Evolutionary conservation across 2,329 filamentous ascomycete species (phyloP).

Genomic region (Cladosporium sp.): DNA sequence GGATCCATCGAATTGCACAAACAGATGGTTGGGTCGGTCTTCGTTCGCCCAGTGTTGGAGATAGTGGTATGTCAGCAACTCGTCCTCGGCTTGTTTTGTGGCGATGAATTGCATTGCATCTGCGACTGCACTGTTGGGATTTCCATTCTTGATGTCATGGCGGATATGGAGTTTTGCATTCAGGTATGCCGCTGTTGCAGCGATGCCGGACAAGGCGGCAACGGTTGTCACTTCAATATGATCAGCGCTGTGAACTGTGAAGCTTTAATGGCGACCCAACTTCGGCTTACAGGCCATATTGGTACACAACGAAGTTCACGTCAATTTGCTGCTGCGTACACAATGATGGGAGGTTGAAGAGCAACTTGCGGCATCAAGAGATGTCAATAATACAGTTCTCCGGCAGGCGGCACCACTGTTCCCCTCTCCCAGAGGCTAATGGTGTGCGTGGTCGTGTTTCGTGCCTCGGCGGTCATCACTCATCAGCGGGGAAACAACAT

Average conservation of each 20-base stretch:
- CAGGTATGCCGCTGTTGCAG: constrained; percentile 49
- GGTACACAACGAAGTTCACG: background rate
- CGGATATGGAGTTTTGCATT: constrained; percentile 66
- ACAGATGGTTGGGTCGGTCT: constrained; percentile 20
- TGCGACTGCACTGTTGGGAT: constrained; percentile 19
- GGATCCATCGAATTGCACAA: constrained; percentile 26
- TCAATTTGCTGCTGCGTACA: background rate
- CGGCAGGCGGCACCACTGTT: background rate
- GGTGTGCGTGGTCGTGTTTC: background rate
- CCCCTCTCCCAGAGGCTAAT: background rate
- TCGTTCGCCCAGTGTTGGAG: constrained; percentile 23
- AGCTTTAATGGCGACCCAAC: background rate
- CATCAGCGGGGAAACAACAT: background rate
- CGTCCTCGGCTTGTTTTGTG: constrained; percentile 16
- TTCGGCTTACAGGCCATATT: background rate
- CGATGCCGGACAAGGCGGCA: constrained; percentile 25
- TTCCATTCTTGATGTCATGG: constrained; percentile 51
- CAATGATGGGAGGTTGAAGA: background rate
- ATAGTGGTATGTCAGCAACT: constrained; percentile 24
- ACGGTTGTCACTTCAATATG: constrained; percentile 15
- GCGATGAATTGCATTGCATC: constrained; percentile 22
- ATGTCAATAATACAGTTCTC: background rate
- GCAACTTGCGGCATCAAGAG: background rate
- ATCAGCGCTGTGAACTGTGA: background rate
- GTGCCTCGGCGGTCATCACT: background rate